phyloP scores from a whole-genome alignment of 2,329 filamentous ascomycete species.

The Aureobasidium lini region DNA sequence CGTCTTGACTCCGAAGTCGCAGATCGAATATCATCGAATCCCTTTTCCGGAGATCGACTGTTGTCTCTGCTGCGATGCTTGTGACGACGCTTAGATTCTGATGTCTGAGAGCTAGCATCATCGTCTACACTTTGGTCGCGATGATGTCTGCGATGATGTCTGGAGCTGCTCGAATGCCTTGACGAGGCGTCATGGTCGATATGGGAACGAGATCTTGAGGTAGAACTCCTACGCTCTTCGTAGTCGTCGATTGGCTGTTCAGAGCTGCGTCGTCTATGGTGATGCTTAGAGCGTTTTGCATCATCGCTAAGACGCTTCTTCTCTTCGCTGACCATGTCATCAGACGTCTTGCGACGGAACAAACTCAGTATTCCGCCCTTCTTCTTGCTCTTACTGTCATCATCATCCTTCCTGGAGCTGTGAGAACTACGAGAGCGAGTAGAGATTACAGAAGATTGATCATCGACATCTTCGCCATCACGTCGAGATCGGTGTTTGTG shows the following conservation, averaged over 20 bases:
- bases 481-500: constrained; percentile 29
- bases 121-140: constrained; percentile 20
- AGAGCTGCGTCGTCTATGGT: constrained; percentile 31
- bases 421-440: constrained; percentile 24
- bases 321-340: constrained; percentile 29
- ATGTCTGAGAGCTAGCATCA: constrained; percentile 14
- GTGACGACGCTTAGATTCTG: background rate
- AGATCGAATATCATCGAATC: background rate
- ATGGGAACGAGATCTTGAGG: constrained; percentile 16
- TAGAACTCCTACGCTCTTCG: constrained; percentile 16
- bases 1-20: constrained; percentile 3
- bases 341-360: constrained; percentile 39
- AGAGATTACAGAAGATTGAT: constrained; percentile 35
- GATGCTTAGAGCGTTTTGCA: constrained; percentile 39
- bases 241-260: constrained; percentile 19
- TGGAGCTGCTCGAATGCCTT: constrained; percentile 16
- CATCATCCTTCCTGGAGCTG: constrained; percentile 27
- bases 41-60: background rate
- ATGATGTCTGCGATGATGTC: constrained; percentile 16
- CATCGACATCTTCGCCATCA: constrained; percentile 34
- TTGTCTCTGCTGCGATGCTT: constrained; percentile 3
- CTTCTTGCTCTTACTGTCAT: constrained; percentile 36
- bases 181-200: constrained; percentile 20
- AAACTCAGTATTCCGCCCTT: constrained; percentile 40
- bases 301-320: constrained; percentile 28